Evolutionary conservation across 345 rosid species (phyloP).

Genomic region (Turritis glabra): DNA sequence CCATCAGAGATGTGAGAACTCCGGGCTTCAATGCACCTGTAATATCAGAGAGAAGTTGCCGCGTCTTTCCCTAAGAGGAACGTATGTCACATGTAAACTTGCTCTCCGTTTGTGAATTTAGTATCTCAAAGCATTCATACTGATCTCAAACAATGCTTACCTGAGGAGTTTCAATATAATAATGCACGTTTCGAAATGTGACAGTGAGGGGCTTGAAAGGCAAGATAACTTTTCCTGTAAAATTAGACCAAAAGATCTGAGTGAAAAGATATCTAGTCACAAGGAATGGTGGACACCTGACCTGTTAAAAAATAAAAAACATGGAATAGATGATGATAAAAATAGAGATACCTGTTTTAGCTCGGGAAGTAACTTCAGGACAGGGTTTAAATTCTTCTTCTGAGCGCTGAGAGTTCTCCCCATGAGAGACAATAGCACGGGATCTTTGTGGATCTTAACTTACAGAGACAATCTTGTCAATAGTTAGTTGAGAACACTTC

Average conservation of each 20-base stretch:
- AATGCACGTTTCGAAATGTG: constrained; percentile 65
- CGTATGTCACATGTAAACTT: constrained; percentile 8
- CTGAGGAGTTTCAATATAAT: constrained; percentile 66
- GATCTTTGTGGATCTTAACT: constrained; percentile 28
- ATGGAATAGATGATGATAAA: neutral
- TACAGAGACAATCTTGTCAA: neutral
- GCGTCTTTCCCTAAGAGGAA: constrained; percentile 49
- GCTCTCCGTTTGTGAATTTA: neutral
- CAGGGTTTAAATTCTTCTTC: constrained; percentile 13
- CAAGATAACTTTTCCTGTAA: constrained; percentile 59
- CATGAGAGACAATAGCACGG: constrained; percentile 16
- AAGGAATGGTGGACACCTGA: neutral
- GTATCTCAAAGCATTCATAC: neutral
- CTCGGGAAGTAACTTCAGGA: neutral
- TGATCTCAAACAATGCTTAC: constrained; percentile 30
- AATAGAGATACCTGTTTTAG: constrained; percentile 13
- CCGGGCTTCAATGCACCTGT: constrained; percentile 67
- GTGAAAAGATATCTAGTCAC: neutral
- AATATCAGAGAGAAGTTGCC: constrained; percentile 52
- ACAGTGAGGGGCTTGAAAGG: constrained; percentile 70
- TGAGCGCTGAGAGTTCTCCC: constrained; percentile 3
- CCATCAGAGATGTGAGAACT: constrained; percentile 68
- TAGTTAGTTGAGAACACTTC: neutral
- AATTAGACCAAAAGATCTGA: neutral
- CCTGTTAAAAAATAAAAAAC: neutral